Conservation (phyloP, 805 yeast species). For the Pichia manshurica region DNA sequence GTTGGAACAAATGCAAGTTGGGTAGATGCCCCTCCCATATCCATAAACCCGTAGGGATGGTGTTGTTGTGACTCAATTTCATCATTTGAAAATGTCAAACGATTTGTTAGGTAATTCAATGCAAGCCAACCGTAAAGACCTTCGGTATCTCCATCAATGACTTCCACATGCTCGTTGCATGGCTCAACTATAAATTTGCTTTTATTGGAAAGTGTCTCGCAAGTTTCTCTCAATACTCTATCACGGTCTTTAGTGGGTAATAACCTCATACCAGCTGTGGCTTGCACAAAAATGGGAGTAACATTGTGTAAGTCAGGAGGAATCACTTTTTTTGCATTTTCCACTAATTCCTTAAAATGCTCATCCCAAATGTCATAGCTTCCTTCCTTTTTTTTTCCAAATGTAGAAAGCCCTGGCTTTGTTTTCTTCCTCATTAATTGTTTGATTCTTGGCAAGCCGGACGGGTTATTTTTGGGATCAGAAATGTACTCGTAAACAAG, state of each 20-base stretch:
- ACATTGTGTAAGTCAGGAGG: conserved; percentile 54
- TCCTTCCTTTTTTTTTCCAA: conserved; percentile 40
- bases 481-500: conserved; percentile 76
- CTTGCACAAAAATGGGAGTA: conserved; percentile 86
- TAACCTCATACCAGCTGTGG: conserved; percentile 96
- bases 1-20: conserved; percentile 92
- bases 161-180: conserved; percentile 70
- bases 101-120: conserved; percentile 73
- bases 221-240: conserved; percentile 53
- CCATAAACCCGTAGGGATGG: conserved; percentile 84
- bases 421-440: conserved; percentile 64
- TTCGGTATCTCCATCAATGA: conserved; percentile 91
- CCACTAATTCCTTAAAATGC: conserved; percentile 62
- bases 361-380: conserved; percentile 52
- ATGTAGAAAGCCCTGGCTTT: conserved; percentile 82
- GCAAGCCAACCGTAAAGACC: conserved; percentile 96
- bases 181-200: conserved; percentile 51
- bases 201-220: conserved; percentile 47
- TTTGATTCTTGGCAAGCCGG: conserved; percentile 22
- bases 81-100: conserved; percentile 44
- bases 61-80: conserved; percentile 11
- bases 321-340: conserved; percentile 63
- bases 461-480: conserved; percentile 26
- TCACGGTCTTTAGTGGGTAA: conserved; percentile 49
- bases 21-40: conserved; percentile 99